phyloP scores from a whole-genome alignment of 371 early-diverging fungal genomes.

The Phascolomyces articulosus region DNA sequence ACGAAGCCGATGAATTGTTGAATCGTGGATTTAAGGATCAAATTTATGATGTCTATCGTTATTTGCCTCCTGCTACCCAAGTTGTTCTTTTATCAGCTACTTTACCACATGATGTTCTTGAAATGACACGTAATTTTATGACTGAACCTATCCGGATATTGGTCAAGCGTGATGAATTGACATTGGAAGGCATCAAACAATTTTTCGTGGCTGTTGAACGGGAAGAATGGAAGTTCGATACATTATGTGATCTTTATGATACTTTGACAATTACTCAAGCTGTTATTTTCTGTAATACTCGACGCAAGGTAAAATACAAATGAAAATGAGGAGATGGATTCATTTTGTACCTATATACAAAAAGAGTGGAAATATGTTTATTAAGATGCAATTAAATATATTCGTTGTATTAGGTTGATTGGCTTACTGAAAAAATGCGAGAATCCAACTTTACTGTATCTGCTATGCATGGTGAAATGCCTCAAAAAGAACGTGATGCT shows the following conservation, averaged over 20 bases:
- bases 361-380: background rate
- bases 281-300: constrained; percentile 99
- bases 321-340: constrained; percentile 8
- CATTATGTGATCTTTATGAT: constrained; percentile 96
- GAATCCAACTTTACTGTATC: constrained; percentile 96
- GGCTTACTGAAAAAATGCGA: constrained; percentile 95
- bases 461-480: constrained; percentile 99
- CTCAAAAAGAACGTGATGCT: constrained; percentile 88
- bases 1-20: constrained; percentile 99
- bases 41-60: constrained; percentile 97
- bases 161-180: constrained; percentile 99
- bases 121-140: constrained; percentile 97
- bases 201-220: constrained; percentile 98
- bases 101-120: constrained; percentile 96
- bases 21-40: constrained; percentile 98
- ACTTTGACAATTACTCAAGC: constrained; percentile 97
- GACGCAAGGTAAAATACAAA: constrained; percentile 77
- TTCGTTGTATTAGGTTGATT: constrained; percentile 73
- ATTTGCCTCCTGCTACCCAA: constrained; percentile 93
- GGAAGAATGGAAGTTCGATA: constrained; percentile 97
- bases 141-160: constrained; percentile 97
- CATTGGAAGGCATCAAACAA: constrained; percentile 99
- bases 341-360: background rate
- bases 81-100: constrained; percentile 99
- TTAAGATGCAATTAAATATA: too few species aligned